phyloP scores from a whole-genome alignment of 306 rosid species.

The Lupinus albus region DNA sequence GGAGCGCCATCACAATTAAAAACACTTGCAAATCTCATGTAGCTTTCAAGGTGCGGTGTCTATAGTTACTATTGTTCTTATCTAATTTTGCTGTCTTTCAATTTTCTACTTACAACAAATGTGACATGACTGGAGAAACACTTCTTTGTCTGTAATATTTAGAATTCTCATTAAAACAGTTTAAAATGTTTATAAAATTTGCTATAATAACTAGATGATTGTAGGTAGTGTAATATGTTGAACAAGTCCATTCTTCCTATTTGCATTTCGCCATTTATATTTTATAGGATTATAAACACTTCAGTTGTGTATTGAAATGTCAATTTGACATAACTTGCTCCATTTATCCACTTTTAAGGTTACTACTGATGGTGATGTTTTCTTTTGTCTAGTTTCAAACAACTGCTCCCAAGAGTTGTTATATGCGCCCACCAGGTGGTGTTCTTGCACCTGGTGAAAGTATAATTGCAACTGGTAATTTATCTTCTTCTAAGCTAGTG shows the following conservation, averaged over 20 bases:
- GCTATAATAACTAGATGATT: neutral
- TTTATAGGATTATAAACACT: slow-evolving; percentile 3
- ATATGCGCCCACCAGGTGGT: slow-evolving; percentile 93
- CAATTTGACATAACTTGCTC: neutral
- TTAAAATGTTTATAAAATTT: slow-evolving; percentile 21
- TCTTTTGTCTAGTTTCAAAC: slow-evolving; percentile 74
- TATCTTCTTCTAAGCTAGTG: slow-evolving; percentile 32
- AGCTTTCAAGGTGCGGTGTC: slow-evolving; percentile 79
- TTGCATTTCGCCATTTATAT: slow-evolving; percentile 3
- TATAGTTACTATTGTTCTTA: slow-evolving; percentile 23
- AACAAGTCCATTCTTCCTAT: slow-evolving; percentile 17
- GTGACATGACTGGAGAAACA: too few species aligned
- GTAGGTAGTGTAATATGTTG: neutral
- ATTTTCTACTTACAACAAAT: neutral
- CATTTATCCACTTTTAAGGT: neutral
- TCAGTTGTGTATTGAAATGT: neutral
- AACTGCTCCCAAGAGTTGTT: slow-evolving; percentile 94
- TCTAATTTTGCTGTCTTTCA: slow-evolving; percentile 19
- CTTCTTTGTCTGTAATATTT: neutral
- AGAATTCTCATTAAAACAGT: neutral
- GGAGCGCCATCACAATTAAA: slow-evolving; percentile 78
- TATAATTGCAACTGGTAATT: slow-evolving; percentile 75
- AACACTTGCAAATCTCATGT: slow-evolving; percentile 76
- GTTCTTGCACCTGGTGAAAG: slow-evolving; percentile 86
- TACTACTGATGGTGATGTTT: slow-evolving; percentile 26